Conservation (phyloP, 805 yeast genomes). For the Trichomonascus vanleenenianus region DNA sequence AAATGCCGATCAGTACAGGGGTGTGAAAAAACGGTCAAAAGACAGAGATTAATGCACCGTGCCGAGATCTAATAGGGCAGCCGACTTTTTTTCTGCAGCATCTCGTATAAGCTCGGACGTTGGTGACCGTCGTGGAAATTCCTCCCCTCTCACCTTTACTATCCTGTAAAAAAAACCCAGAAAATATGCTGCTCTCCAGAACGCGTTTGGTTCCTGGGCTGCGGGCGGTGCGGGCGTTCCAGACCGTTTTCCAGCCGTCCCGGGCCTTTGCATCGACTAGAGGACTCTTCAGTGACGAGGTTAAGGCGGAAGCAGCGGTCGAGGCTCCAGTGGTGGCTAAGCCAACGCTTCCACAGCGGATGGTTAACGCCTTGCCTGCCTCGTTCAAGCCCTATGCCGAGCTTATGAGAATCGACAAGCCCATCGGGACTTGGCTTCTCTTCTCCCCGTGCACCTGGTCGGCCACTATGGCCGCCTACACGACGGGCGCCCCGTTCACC, state of each 20-base stretch:
- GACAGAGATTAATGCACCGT: no score
- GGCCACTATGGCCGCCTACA: constrained; percentile 78
- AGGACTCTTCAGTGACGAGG: neutral
- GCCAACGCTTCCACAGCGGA: constrained; percentile 25
- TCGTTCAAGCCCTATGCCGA: constrained; percentile 85
- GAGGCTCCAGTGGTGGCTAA: neutral
- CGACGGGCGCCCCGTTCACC: constrained; percentile 54
- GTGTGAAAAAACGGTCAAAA: no score
- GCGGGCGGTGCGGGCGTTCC: no score
- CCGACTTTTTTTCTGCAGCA: neutral
- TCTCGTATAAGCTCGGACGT: neutral
- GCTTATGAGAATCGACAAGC: constrained; percentile 84
- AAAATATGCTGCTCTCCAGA: neutral
- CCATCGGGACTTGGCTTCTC: constrained; percentile 87
- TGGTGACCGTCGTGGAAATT: no score
- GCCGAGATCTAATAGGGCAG: neutral
- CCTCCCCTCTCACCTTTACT: no score
- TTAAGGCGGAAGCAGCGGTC: neutral
- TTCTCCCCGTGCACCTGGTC: constrained; percentile 90
- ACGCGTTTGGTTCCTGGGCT: neutral
- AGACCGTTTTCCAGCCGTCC: no score
- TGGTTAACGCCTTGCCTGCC: constrained; percentile 46
- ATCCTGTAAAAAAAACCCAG: no score
- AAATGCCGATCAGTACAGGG: no score
- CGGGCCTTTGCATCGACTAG: no score